Conservation (phyloP, 371 early-diverging fungal genomes). For the Mortierella sp. region DNA sequence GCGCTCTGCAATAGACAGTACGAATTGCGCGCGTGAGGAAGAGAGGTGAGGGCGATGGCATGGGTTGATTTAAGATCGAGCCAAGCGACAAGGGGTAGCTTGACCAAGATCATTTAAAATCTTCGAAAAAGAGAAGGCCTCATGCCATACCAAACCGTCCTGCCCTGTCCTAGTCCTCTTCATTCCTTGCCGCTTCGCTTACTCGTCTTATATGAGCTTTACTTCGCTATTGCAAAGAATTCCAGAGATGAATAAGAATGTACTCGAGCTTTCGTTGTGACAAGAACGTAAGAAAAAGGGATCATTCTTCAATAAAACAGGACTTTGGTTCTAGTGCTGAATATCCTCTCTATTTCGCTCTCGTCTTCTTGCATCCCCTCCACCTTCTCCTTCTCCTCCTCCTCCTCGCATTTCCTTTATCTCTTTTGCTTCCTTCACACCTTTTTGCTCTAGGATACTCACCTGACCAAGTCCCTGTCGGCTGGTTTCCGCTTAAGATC, state of each 20-base stretch:
- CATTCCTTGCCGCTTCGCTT: no score
- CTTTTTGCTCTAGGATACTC: background rate
- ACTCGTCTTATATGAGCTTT: background rate
- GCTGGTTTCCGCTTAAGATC: no score
- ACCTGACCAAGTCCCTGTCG: background rate
- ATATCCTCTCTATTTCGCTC: background rate
- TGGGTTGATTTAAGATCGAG: conserved; percentile 11
- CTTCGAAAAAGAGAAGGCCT: background rate
- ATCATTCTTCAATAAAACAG: background rate
- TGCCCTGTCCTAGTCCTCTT: background rate
- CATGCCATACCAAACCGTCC: background rate
- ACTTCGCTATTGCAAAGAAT: background rate
- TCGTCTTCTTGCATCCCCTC: background rate
- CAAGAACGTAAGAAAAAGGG: background rate
- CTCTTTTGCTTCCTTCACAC: background rate
- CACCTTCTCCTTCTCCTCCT: background rate
- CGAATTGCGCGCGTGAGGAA: background rate
- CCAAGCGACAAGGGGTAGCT: background rate
- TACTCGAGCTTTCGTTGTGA: background rate
- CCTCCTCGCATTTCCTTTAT: background rate
- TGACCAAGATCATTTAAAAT: no score
- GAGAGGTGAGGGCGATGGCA: conserved; percentile 1
- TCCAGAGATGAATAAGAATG: no score
- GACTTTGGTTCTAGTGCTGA: no score
- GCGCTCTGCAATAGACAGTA: no score